Evolutionary conservation across 169 alveolate species (phyloP).

Genomic region (Plasmodium inui): DNA sequence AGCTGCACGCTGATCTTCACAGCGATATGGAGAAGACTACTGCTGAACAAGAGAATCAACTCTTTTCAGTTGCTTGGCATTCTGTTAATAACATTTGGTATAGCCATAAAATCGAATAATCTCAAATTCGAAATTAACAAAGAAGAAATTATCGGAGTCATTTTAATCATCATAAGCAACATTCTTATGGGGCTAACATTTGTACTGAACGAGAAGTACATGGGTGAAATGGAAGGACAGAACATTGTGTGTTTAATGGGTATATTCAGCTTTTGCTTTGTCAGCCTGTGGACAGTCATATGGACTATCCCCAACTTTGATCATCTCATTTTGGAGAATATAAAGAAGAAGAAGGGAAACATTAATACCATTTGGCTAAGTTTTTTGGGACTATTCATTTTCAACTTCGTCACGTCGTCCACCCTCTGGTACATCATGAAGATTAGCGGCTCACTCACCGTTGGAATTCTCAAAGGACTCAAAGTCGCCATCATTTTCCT

Average conservation of each 20-base stretch:
- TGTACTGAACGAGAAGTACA: slow-evolving; percentile 80
- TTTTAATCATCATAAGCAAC: slow-evolving; percentile 71
- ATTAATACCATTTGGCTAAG: slow-evolving; percentile 49
- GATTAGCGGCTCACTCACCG: slow-evolving; percentile 77
- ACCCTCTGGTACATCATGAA: slow-evolving; percentile 81
- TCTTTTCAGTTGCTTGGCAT: slow-evolving; percentile 68
- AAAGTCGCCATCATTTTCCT: slow-evolving; percentile 78
- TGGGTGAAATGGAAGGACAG: slow-evolving; percentile 80
- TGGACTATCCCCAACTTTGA: slow-evolving; percentile 81
- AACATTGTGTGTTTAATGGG: slow-evolving; percentile 85
- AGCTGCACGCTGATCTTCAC: slow-evolving; percentile 81
- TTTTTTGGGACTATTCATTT: slow-evolving; percentile 69
- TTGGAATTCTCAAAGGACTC: slow-evolving; percentile 80
- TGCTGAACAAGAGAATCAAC: slow-evolving; percentile 70
- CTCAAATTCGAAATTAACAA: slow-evolving; percentile 68
- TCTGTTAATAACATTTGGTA: slow-evolving; percentile 77
- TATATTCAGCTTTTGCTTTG: slow-evolving; percentile 56
- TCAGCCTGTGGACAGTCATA: slow-evolving; percentile 77
- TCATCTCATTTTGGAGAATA: slow-evolving; percentile 71
- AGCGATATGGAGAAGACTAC: slow-evolving; percentile 78
- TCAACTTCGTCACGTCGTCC: slow-evolving; percentile 77
- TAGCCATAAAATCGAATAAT: slow-evolving; percentile 80
- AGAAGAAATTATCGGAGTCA: slow-evolving; percentile 79
- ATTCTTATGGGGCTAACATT: slow-evolving; percentile 79
- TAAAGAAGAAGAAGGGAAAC: slow-evolving; percentile 74